A percentile compares a stretch with the other conserved stretches of the same genome.
phyloP scores from a whole-genome alignment of 2,329 filamentous ascomycete species.

The Ceratocystis huliohia region DNA sequence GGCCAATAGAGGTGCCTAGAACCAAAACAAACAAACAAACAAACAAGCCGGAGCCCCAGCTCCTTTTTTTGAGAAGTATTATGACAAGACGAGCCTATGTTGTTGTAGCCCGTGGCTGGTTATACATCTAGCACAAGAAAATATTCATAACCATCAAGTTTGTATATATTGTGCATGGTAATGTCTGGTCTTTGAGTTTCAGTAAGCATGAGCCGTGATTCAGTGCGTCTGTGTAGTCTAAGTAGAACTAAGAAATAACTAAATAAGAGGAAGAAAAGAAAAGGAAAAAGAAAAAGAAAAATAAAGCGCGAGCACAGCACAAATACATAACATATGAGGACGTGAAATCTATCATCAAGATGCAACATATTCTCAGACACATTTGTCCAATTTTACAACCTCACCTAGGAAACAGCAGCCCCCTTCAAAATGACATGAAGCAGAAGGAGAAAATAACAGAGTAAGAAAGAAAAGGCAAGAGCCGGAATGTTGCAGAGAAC shows the following conservation, averaged over 20 bases:
- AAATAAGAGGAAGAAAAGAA: neutral
- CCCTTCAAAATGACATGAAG: neutral
- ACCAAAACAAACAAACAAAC: no score
- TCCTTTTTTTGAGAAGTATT: no score
- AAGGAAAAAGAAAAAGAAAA: neutral
- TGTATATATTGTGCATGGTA: no score
- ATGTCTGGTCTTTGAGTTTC: neutral
- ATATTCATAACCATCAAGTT: no score
- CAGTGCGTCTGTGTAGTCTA: conserved; percentile 5
- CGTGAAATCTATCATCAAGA: conserved; percentile 1
- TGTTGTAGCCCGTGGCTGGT: no score
- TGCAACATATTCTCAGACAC: conserved; percentile 2
- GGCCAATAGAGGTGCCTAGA: no score
- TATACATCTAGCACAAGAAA: no score
- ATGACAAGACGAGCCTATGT: no score
- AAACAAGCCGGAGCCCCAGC: no score
- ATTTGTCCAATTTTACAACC: neutral
- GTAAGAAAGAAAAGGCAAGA: neutral
- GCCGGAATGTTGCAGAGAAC: neutral
- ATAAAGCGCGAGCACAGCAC: neutral
- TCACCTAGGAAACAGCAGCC: neutral
- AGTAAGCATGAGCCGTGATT: conserved; percentile 2
- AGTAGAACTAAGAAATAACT: neutral
- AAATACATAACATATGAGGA: neutral
- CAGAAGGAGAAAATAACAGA: neutral